Percentiles rank a stretch among this genome's conserved stretches.
These are phyloP conservation scores for Saccharomyces uvarum DNA, from an alignment of 1,139 yeast species.

Conservation along the genomic window DNA sequence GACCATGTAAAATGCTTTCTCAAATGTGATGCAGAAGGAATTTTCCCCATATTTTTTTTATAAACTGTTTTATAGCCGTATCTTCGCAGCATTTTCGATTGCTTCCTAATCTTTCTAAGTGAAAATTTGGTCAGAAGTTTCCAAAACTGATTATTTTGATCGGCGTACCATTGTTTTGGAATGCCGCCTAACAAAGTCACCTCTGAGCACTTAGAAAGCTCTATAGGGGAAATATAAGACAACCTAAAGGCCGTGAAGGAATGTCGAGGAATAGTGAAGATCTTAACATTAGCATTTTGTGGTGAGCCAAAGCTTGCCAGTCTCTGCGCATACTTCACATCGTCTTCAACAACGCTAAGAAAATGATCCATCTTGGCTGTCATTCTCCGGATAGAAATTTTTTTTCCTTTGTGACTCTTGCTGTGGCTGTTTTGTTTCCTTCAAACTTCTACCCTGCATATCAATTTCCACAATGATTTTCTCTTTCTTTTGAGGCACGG, in stretches of 20 bases:
- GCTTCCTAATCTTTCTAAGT: constrained; percentile 19
- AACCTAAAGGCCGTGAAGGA: constrained; percentile 65
- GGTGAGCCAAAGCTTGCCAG: neutral
- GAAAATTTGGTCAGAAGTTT: constrained; percentile 20
- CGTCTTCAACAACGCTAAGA: neutral
- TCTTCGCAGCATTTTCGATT: constrained; percentile 8
- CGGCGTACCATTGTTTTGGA: constrained; percentile 55
- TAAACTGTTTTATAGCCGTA: constrained; percentile 13
- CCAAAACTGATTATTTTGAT: constrained; percentile 25
- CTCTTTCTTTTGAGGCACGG: neutral
- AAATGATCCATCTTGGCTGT: neutral
- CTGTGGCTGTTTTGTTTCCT: neutral
- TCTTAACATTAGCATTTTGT: neutral
- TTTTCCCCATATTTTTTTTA: neutral
- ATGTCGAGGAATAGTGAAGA: constrained; percentile 28
- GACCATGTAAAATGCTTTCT: neutral
- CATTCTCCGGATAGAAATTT: neutral
- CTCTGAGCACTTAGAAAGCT: constrained; percentile 39
- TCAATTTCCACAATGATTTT: neutral
- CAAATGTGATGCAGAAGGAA: neutral
- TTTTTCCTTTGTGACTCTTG: neutral
- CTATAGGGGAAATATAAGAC: constrained; percentile 43
- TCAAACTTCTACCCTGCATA: neutral
- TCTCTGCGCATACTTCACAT: neutral
- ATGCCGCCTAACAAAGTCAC: constrained; percentile 55